Evolutionary conservation across 345 rosid genomes (phyloP), one percentile per base, ranked within the genome.

Genomic region (Trapa bicornis): DNA sequence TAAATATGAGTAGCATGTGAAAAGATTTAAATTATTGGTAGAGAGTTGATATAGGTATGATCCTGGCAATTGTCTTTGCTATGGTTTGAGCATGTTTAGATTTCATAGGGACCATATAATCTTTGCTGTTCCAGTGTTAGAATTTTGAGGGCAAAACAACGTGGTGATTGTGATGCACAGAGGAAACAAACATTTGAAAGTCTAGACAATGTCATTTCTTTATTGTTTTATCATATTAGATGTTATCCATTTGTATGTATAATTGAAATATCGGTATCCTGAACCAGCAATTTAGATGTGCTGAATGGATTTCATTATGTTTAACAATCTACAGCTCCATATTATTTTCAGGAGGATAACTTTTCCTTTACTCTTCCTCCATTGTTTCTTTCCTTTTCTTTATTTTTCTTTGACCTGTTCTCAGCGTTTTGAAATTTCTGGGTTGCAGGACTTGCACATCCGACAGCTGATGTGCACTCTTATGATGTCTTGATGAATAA

Each of bases 391-490:
- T 41, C 1, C 43, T 0, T 41, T 41, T 41, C 4, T 41, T 41
- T 41, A 41, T 41, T 45, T 45, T 45, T 45, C 63, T 58, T 58
- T 9, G 2, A 58, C 38, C 2, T 32, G 63, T 1, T 58, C 14
- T 58, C 11, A 54, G 42, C 71, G 50, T 68, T 36, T 47, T 9
- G 48, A 33, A 77, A 68, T 74, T 58, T 71, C 68, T 68, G 60
- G 53, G 42, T 72, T 68, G 67, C 82, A 82, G 86, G 86, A 66
- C 70, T 82, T 42, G 83, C 86, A 2, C 83, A 83, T 48, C 83
- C 86, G 13, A 80, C 86, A 53, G 86, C 86, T 39, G 86, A 82
- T 67, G 83, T 82, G 62, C 86, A 82, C 65, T 80, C 80, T 65
- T 82, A 80, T 43, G 86, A 82, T 54, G 75, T 82, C 54, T 66